phyloP scores from a whole-genome alignment of 2,329 filamentous ascomycete species.

The Periglandula ipomoeae region DNA sequence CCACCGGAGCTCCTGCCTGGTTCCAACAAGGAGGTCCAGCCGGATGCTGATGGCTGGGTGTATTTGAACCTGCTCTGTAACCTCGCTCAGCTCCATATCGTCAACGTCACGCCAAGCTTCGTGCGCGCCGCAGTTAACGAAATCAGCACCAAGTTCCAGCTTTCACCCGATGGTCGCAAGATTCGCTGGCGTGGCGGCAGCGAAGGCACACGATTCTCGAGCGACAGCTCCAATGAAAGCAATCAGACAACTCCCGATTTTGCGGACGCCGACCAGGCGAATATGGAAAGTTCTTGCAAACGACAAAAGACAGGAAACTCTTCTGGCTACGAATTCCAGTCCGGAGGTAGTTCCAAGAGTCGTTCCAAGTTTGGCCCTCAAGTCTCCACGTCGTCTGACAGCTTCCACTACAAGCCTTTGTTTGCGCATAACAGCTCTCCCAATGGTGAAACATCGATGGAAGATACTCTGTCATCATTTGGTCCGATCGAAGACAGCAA shows the following conservation, averaged over 20 bases:
- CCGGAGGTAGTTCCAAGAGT: slow-evolving; percentile 27
- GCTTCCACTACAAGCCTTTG: slow-evolving; percentile 56
- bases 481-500: slow-evolving; percentile 39
- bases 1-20: slow-evolving; percentile 45
- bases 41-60: slow-evolving; percentile 67
- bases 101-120: slow-evolving; percentile 73
- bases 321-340: slow-evolving; percentile 24
- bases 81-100: slow-evolving; percentile 75
- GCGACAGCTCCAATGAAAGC: slow-evolving; percentile 47
- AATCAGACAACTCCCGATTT: slow-evolving; percentile 38
- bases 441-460: slow-evolving; percentile 36
- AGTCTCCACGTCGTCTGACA: slow-evolving; percentile 30
- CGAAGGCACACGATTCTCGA: slow-evolving; percentile 56
- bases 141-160: slow-evolving; percentile 65
- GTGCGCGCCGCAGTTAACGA: slow-evolving; percentile 62
- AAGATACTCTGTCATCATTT: slow-evolving; percentile 41
- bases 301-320: slow-evolving; percentile 33
- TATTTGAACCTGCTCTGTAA: slow-evolving; percentile 74
- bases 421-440: slow-evolving; percentile 44
- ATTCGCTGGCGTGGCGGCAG: slow-evolving; percentile 68
- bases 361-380: slow-evolving; percentile 31
- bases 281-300: slow-evolving; percentile 34
- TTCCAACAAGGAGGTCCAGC: slow-evolving; percentile 36
- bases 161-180: slow-evolving; percentile 69
- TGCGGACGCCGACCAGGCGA: slow-evolving; percentile 37